Percentiles rank a stretch among this genome's conserved stretches.
Conservation (phyloP, 2,329 filamentous ascomycete genomes). For the Xylogone sp. region DNA sequence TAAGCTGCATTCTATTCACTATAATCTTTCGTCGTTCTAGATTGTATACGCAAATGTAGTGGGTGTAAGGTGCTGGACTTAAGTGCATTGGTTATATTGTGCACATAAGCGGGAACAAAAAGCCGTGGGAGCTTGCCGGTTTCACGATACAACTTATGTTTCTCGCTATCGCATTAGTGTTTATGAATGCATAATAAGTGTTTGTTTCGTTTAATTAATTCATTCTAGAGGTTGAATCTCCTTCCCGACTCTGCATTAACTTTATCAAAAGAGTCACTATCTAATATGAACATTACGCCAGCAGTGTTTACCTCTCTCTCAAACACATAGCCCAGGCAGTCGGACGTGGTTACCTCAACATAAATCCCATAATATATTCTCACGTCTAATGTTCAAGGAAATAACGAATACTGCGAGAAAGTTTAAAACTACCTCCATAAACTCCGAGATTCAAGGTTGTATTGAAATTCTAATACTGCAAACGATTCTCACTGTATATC, state of each 20-base stretch:
- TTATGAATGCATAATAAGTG: neutral
- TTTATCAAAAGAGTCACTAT: too few species aligned
- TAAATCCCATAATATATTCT: slow-evolving; percentile 43
- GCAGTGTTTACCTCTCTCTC: neutral
- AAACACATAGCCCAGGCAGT: neutral
- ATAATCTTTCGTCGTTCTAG: neutral
- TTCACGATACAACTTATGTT: neutral
- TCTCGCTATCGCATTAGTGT: neutral
- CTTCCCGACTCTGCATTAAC: too few species aligned
- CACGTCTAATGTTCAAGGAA: too few species aligned
- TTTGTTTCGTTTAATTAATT: neutral
- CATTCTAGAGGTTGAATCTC: too few species aligned
- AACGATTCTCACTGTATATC: too few species aligned
- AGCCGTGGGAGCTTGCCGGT: neutral
- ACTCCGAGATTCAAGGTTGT: too few species aligned
- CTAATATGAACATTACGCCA: too few species aligned
- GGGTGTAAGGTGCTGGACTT: neutral
- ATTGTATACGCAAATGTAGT: neutral
- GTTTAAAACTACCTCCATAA: too few species aligned
- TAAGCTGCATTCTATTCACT: neutral
- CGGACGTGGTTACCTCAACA: neutral
- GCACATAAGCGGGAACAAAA: neutral
- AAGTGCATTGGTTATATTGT: neutral
- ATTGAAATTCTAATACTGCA: too few species aligned
- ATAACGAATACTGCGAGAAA: too few species aligned